phyloP scores from a whole-genome alignment of 2,329 filamentous ascomycete genomes.

The Myriosclerotinia curreyana region DNA sequence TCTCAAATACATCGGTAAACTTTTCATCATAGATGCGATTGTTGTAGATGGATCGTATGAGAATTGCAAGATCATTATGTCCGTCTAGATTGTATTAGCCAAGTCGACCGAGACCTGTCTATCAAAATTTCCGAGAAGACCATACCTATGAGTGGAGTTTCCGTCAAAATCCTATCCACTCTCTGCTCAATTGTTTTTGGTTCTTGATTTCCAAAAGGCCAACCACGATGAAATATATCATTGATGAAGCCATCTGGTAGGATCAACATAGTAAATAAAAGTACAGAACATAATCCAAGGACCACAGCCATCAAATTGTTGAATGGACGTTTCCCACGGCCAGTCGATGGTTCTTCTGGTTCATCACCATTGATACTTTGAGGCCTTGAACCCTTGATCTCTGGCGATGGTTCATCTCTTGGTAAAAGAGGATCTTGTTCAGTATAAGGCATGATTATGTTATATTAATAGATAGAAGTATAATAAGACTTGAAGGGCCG shows the following conservation, averaged over 20 bases:
- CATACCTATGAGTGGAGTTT: constrained; percentile 50
- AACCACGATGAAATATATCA: constrained; percentile 5
- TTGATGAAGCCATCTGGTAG: constrained; percentile 21
- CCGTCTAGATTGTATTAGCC: constrained; percentile 58
- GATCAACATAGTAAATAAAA: constrained; percentile 24
- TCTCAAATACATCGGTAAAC: constrained; percentile 72
- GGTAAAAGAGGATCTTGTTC: constrained; percentile 39
- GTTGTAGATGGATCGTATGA: constrained; percentile 62
- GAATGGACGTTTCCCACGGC: constrained; percentile 16
- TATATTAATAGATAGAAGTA: neutral
- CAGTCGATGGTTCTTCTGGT: neutral
- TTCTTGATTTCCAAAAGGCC: constrained; percentile 21
- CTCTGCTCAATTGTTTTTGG: constrained; percentile 38
- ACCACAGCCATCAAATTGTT: constrained; percentile 20
- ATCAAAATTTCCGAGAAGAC: constrained; percentile 3
- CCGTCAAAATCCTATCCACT: constrained; percentile 45
- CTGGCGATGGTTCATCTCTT: constrained; percentile 31
- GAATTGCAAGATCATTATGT: constrained; percentile 81
- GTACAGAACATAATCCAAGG: constrained; percentile 26
- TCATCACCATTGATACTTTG: constrained; percentile 27
- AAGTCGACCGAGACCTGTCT: neutral
- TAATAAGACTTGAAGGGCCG: neutral
- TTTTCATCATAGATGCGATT: constrained; percentile 75
- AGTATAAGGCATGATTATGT: constrained; percentile 8
- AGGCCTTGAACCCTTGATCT: constrained; percentile 33